phyloP scores from a whole-genome alignment of 1,284 basidiomycete genomes.

The Leccinum variabile region DNA sequence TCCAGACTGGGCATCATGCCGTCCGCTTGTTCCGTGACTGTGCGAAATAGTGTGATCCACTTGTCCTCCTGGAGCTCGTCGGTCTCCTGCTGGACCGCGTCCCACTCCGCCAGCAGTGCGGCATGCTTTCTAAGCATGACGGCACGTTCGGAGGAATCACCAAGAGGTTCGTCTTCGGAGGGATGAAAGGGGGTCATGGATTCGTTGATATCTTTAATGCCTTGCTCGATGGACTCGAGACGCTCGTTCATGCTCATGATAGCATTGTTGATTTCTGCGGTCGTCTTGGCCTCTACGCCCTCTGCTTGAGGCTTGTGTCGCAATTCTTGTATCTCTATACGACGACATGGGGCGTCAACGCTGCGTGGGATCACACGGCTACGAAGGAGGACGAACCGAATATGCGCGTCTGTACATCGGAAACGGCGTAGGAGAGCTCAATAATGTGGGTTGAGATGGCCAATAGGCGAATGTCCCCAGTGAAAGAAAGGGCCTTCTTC shows the following conservation, averaged over 20 bases:
- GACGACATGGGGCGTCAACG: constrained; percentile 13
- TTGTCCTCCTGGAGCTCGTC: too few species aligned
- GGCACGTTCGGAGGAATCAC: constrained; percentile 47
- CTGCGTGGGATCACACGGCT: constrained; percentile 1
- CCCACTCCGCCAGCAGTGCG: constrained; percentile 73
- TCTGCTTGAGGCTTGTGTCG: constrained; percentile 74
- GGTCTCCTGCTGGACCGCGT: constrained; percentile 43
- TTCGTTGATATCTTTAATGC: constrained; percentile 65
- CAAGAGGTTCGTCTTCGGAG: constrained; percentile 42
- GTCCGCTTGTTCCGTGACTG: too few species aligned
- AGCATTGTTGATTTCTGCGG: constrained; percentile 75
- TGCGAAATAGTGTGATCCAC: too few species aligned
- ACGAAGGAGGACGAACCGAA: constrained; percentile 55
- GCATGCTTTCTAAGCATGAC: constrained; percentile 70
- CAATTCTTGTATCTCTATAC: constrained; percentile 78
- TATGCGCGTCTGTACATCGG: constrained; percentile 84
- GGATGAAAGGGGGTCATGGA: constrained; percentile 60
- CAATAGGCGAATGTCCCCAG: constrained; percentile 63
- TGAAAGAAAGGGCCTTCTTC: constrained; percentile 37
- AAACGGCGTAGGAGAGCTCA: constrained; percentile 77
- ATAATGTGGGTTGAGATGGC: constrained; percentile 82
- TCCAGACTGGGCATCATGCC: too few species aligned
- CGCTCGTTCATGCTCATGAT: constrained; percentile 78
- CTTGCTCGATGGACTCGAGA: constrained; percentile 70
- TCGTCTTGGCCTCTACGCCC: constrained; percentile 50